phyloP scores from a whole-genome alignment of 73 alveolate species.

The Symbiodinium pilosum region DNA sequence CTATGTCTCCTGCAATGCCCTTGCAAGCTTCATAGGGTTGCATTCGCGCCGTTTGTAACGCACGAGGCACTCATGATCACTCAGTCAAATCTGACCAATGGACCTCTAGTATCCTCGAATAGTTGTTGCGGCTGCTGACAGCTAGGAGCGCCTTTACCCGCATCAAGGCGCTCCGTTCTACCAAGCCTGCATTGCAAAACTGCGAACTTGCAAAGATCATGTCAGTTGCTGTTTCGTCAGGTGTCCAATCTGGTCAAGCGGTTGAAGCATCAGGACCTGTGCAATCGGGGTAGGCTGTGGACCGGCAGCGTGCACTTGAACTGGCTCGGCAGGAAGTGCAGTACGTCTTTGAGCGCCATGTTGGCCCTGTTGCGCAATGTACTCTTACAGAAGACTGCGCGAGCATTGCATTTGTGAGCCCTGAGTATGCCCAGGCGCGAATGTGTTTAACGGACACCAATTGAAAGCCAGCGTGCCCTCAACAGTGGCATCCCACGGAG shows the following conservation, averaged over 20 bases:
- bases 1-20: too few species aligned
- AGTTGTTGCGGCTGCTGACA: background rate
- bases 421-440: slow-evolving; percentile 64
- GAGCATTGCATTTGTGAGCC: slow-evolving; percentile 45
- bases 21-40: too few species aligned
- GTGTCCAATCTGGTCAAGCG: slow-evolving; percentile 60
- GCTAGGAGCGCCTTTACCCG: background rate
- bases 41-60: too few species aligned
- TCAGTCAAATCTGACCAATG: background rate
- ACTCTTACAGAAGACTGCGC: slow-evolving; percentile 51
- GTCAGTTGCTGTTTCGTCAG: too few species aligned
- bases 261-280: slow-evolving; percentile 57
- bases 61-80: too few species aligned
- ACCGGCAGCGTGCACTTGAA: too few species aligned
- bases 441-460: background rate
- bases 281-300: too few species aligned
- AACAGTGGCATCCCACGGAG: background rate
- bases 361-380: slow-evolving; percentile 61
- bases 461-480: background rate
- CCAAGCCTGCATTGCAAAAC: too few species aligned
- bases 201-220: too few species aligned
- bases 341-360: slow-evolving; percentile 59
- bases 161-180: background rate
- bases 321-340: slow-evolving; percentile 60
- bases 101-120: background rate